Base-by-base conservation (phyloP, 2,329 filamentous ascomycete species). In the Biscogniauxia marginata region DNA sequence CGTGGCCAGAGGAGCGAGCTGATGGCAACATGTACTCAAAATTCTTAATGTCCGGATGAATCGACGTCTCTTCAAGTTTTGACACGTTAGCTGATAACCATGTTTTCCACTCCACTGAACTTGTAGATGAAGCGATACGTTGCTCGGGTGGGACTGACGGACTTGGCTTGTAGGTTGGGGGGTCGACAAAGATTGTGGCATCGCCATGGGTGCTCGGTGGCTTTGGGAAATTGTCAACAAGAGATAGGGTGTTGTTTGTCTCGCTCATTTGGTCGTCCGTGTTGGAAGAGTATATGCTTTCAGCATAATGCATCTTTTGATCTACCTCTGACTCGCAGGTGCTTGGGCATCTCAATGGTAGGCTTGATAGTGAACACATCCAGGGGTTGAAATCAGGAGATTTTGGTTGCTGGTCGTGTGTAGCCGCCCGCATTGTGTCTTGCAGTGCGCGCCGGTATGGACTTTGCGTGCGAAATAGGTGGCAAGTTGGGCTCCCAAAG, bases 381-480 rank as follows among this genome's bases (percentile, higher is more conserved):
- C 77, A 78, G 30, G 69, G 67, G 48, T 70, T 73, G 21, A 67
- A 70, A 23, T 71, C 72, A 0, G 70, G 60, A 3, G 68, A 67
- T 5, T 59, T 67, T 0, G 56, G 54, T 2, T 63, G 55, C 4
- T 67, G 59, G 1, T 57, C 59, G 16, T 69, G 65, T 7, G 74
- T 64, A 16, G 71, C 71, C 7, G 71, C 65, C 54, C 72, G 71
- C 62, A 82, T 82, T 1, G 70, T 78, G 50, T 77, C 74, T 46
- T 74, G 76, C 25, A 86, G 64, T 2, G 78, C 79, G 22, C 78
- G 78, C 3, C 83, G 78, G 61, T 81, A 87, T 0, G 83, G 82
- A 53, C 82, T 86, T 22, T 76, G 72, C 0, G 80, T 80, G 23
- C 81, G 75, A 57, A 84, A 83, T 0, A 84, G 69, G 57, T 82